Base-by-base conservation (phyloP, 352 stramenopile genomes). In the Thraustochytrium sp. region DNA sequence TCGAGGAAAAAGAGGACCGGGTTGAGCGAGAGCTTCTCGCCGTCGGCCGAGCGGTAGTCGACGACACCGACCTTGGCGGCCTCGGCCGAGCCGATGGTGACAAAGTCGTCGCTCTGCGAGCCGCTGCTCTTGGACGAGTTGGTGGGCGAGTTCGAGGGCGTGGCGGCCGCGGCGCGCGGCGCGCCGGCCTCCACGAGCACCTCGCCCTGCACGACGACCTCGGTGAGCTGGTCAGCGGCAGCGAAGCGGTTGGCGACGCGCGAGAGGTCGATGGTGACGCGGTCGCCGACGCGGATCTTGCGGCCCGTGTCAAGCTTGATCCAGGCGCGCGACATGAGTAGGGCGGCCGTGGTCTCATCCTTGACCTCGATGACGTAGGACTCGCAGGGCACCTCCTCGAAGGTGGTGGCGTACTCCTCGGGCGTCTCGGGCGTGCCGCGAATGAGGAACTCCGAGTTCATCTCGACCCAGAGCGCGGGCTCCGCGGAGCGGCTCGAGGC, bases 361-460 rank as follows among this genome's bases (percentile, higher is more conserved):
- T 80, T 65, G 18, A 86, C 51, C 2, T 62, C 59, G 2, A 72
- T 23, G 26, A 88, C 56, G 21, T 42, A 23, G 31, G 89, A 82
- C 23, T 76, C 84, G 29, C 88, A 87, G 26, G 89, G 86, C 8
- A 91, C 87, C 54, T 90, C 85, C 16, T 88, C 87, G 75, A 95
- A 95, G 0, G 92, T 93, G 40, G 87, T 89, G 54, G 89, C 83
- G 56, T 94, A 94, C 84, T 95, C 91, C 0, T 86, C 73, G 38
- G 94, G 94, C 16, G 59, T 42, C 9, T 72, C 59, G 9, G 21
- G 23, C 21, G 87, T 88, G 37, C 91, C 92, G 40, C 92, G 91
- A 73, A 95, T 94, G 36, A 95, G 84, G 74, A 95, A 95, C 85
- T 94, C 91, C 40, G 89, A 93, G 51, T 88, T 88, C 18, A 95